These are phyloP conservation scores for Penicillium sp. DNA, from an alignment of 2,329 filamentous ascomycete species.

Conservation along the genomic window DNA sequence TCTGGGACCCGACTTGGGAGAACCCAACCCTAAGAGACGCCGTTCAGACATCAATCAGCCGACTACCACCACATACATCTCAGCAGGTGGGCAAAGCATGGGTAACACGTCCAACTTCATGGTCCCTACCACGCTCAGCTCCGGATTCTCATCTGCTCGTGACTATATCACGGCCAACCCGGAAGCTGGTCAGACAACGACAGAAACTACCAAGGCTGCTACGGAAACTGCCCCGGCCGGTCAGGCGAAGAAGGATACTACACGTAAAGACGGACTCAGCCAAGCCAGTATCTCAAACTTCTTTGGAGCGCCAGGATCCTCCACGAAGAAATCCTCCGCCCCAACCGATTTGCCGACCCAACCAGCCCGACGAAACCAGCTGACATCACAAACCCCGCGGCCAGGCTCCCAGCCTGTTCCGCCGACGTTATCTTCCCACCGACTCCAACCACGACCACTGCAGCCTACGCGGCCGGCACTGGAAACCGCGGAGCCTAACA, in stretches of 20 bases:
- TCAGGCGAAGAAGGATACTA: slow-evolving; percentile 11
- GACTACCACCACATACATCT: slow-evolving; percentile 32
- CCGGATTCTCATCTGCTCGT: slow-evolving; percentile 64
- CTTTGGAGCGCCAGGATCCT: slow-evolving; percentile 38
- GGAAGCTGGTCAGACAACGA: slow-evolving; percentile 27
- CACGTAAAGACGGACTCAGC: slow-evolving; percentile 40
- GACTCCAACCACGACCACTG: slow-evolving; percentile 32
- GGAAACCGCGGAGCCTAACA: slow-evolving; percentile 30
- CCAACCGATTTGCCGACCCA: slow-evolving; percentile 9
- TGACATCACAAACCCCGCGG: slow-evolving; percentile 7
- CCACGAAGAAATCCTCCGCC: slow-evolving; percentile 14
- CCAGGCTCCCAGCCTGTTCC: slow-evolving; percentile 18
- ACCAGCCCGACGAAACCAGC: slow-evolving; percentile 12
- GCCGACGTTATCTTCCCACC: slow-evolving; percentile 26
- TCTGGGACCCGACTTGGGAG: slow-evolving; percentile 16
- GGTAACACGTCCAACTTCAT: slow-evolving; percentile 46
- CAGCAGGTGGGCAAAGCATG: slow-evolving; percentile 61
- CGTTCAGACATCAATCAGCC: slow-evolving; percentile 25
- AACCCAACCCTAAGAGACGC: slow-evolving; percentile 28
- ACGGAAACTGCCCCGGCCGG: slow-evolving; percentile 15
- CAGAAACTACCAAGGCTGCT: slow-evolving; percentile 23
- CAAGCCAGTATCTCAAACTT: slow-evolving; percentile 57
- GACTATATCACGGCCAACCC: slow-evolving; percentile 49
- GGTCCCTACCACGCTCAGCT: slow-evolving; percentile 42
- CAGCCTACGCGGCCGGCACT: slow-evolving; percentile 34